These are phyloP conservation scores for Paulownia fortunei DNA, from an alignment of 257 asterid species.

Conservation along the genomic window DNA sequence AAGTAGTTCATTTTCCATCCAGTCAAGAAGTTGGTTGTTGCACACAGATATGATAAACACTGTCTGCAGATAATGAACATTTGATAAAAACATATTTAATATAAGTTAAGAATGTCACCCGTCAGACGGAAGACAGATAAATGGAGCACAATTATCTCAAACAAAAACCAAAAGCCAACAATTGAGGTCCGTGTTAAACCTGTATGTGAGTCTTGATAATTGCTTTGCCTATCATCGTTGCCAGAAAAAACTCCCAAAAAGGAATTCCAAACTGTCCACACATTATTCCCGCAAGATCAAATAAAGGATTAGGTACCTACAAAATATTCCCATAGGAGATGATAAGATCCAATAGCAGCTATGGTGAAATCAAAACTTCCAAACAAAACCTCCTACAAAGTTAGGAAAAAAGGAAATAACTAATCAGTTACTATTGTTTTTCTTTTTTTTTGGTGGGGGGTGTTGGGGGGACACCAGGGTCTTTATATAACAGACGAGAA, in stretches of 20 bases:
- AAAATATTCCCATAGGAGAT: conserved; percentile 28
- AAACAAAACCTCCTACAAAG: background rate
- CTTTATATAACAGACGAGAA: no score
- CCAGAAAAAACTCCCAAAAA: conserved; percentile 88
- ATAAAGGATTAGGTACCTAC: conserved; percentile 94
- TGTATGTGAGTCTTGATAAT: conserved; percentile 91
- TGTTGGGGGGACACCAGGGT: no score
- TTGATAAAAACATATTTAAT: background rate
- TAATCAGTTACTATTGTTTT: background rate
- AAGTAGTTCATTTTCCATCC: conserved; percentile 85
- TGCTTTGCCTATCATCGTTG: conserved; percentile 90
- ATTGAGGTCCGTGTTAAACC: conserved; percentile 43
- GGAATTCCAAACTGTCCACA: conserved; percentile 94
- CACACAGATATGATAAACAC: conserved; percentile 83
- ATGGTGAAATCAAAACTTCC: background rate
- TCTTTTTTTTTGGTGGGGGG: no score
- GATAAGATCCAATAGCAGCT: background rate
- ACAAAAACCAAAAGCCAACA: background rate
- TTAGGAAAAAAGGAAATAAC: background rate
- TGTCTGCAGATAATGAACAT: conserved; percentile 53
- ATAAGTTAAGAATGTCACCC: background rate
- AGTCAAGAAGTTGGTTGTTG: conserved; percentile 89
- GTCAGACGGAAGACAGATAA: background rate
- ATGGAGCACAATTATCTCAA: background rate
- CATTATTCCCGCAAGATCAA: conserved; percentile 95